Evolutionary conservation across 805 yeast species (phyloP).

Genomic region (Saturnispora kantuleensis): DNA sequence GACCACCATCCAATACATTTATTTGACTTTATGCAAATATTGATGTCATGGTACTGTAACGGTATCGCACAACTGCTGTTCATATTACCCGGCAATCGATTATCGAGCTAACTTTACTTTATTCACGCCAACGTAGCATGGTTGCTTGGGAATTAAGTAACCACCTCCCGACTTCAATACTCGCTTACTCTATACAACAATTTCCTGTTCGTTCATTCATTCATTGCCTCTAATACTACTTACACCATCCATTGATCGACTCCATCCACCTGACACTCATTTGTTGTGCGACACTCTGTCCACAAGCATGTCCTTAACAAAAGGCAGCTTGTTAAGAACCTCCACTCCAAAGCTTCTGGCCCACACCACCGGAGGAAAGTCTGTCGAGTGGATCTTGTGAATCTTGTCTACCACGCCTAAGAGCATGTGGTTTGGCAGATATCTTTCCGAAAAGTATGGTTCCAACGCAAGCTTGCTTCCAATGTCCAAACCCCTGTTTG

Average conservation of each 20-base stretch:
- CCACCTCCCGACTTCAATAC: too few relatives aligned
- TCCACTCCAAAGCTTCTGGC: slow-evolving; percentile 70
- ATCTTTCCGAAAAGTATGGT: slow-evolving; percentile 78
- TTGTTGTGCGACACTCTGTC: slow-evolving; percentile 30
- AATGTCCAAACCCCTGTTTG: slow-evolving; percentile 74
- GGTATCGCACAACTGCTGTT: too few relatives aligned
- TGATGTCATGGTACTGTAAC: too few relatives aligned
- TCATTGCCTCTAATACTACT: not conserved
- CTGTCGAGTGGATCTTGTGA: slow-evolving; percentile 76
- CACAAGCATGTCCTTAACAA: slow-evolving; percentile 63
- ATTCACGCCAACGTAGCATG: too few relatives aligned
- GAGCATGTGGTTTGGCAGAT: slow-evolving; percentile 67
- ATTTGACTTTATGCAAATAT: too few relatives aligned
- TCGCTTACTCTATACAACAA: too few relatives aligned
- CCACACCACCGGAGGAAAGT: slow-evolving; percentile 62
- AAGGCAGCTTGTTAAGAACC: slow-evolving; percentile 49
- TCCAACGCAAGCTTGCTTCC: slow-evolving; percentile 76
- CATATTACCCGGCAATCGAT: too few relatives aligned
- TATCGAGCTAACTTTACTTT: too few relatives aligned
- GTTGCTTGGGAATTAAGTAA: too few relatives aligned
- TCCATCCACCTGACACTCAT: not conserved
- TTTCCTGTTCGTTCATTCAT: too few relatives aligned
- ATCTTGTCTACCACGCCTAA: slow-evolving; percentile 87
- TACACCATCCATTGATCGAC: not conserved
- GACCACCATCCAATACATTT: too few relatives aligned